These are phyloP conservation scores for Paecilomyces sp. DNA, from an alignment of 2,329 filamentous ascomycete species.

Conservation along the genomic window DNA sequence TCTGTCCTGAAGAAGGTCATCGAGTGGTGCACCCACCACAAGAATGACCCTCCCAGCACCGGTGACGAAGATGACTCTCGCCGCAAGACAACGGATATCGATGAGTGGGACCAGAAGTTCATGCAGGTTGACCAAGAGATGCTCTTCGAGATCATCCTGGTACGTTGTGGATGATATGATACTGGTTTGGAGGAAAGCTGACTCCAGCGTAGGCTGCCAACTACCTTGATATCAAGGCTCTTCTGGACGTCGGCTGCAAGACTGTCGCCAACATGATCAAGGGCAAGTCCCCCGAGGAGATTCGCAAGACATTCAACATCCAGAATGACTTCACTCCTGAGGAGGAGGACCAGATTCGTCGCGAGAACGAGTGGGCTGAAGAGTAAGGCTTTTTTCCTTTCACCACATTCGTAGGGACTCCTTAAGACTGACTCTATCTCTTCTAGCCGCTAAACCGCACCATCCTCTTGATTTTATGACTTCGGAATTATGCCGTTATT, in stretches of 20 bases:
- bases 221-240: conserved; percentile 97
- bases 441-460: background rate
- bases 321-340: conserved; percentile 98
- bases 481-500: background rate
- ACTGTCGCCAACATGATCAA: conserved; percentile 99
- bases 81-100: conserved; percentile 98
- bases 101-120: conserved; percentile 99
- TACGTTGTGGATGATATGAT: conserved; percentile 40
- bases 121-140: conserved; percentile 99
- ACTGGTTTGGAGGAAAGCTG: background rate
- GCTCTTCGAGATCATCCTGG: conserved; percentile 98
- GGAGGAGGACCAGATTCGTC: conserved; percentile 95
- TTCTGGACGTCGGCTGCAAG: conserved; percentile 97
- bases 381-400: conserved; percentile 45
- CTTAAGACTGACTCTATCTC: background rate
- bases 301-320: conserved; percentile 99
- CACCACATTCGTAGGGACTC: background rate
- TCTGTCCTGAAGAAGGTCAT: conserved; percentile 91
- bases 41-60: conserved; percentile 72
- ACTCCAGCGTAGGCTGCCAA: conserved; percentile 66
- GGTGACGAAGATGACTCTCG: conserved; percentile 86
- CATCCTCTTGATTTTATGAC: background rate
- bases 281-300: conserved; percentile 98
- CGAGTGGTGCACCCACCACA: conserved; percentile 96
- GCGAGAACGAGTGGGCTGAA: conserved; percentile 88